These are phyloP conservation scores for Monosporascus sp. DNA, from an alignment of 2,329 filamentous ascomycete species.

Conservation along the genomic window DNA sequence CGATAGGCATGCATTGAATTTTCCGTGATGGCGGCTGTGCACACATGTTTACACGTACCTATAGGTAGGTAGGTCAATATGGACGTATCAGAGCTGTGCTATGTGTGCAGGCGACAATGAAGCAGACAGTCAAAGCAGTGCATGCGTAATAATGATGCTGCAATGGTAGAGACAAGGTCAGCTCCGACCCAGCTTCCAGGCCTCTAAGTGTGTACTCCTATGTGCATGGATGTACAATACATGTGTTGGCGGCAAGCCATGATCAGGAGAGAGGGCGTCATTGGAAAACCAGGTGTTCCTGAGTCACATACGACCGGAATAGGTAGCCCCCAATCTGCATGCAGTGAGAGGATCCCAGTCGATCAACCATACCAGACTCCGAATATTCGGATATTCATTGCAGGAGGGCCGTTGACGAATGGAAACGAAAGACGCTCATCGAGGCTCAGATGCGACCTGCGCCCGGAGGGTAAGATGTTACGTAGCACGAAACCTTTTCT, in stretches of 20 bases:
- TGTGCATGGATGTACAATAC: background rate
- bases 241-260: background rate
- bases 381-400: background rate
- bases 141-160: background rate
- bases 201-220: background rate
- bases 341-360: background rate
- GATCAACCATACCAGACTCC: background rate
- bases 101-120: slow-evolving; percentile 1
- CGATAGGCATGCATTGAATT: background rate
- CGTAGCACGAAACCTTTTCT: background rate
- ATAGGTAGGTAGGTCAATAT: slow-evolving; percentile 2
- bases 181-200: background rate
- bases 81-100: slow-evolving; percentile 9
- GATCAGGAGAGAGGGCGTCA: slow-evolving; percentile 1
- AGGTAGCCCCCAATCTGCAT: background rate
- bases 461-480: background rate
- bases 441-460: background rate
- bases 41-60: background rate
- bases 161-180: background rate
- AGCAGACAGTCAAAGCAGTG: background rate
- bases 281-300: slow-evolving; percentile 11
- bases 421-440: background rate
- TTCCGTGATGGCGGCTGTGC: too few species aligned
- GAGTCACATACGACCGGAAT: slow-evolving; percentile 4
- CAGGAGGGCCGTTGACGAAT: background rate